Evolutionary conservation across 345 rosid species (phyloP), one percentile per base, ranked within the genome.

Genomic region (Clarkia xantiana): DNA sequence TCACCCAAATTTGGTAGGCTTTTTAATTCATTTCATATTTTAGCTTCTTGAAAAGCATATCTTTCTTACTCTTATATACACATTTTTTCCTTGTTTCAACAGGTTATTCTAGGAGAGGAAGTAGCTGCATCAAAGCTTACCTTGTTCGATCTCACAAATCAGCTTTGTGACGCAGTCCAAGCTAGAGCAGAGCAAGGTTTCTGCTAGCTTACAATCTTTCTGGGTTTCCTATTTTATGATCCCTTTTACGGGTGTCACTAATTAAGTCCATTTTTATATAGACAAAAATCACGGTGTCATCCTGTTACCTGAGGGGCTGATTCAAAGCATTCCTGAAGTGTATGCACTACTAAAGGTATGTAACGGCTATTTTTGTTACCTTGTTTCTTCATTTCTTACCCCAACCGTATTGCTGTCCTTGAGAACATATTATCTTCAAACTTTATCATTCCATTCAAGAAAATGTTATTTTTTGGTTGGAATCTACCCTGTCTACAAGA

Each of bases 81-180:
- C n/a, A 11, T 50, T 44, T 18, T 50, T 20, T 4, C 42, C 54
- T 23, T 29, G 6, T 7, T 29, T 29, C 36, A 29, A 18, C 75
- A 86, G 98, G 95, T 87, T 44, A 75, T 87, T 61, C 81, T 91
- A 38, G 99, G 95, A 4, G 99, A 91, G 80, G 99, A 91, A 71
- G 94, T 91, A 51, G 94, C 99, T 59, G 95, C 96, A 54, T 91
- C 99, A 43, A 87, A 91, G 78, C 80, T 91, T 68, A 91, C 99
- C 14, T 79, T 91, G 57, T 87, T 87, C 64, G 99, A 93, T 70
- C 56, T 93, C 44, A 76, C 99, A 39, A 76, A 62, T 57, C 88
- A 87, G 72, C 76, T 87, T 48, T 93, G 99, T 42, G 99, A 93
- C 73, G 96, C 99, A 18, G 88, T 93, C 63, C 95, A 82, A 74